Evolutionary conservation across 176 grass and related monocot species (phyloP), one percentile per base, ranked within the genome.

Genomic region (Sorghum bicolor): DNA sequence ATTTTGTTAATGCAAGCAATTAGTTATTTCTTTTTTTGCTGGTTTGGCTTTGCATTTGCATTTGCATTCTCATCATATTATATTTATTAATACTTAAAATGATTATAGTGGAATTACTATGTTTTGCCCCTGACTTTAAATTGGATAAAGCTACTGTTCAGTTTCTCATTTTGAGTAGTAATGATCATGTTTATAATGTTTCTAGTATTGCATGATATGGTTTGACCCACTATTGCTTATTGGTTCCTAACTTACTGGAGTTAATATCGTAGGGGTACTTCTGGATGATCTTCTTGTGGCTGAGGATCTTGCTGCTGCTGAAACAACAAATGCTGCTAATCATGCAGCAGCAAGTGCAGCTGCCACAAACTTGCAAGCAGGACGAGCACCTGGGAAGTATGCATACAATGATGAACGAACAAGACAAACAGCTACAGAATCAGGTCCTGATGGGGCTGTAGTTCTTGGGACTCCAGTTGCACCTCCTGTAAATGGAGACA

Each of bases 231-330:
- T 62, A 14, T 80, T 81, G 20, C 38, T 70, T 83, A 43, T 66
- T 28, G 24, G 7, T 62, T 77, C 9, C 37, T 85, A 75, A 88
- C 34, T 60, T 58, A 6, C 26, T 70, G 13, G 39, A 65, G 40
- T 44, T 93, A 33, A 72, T 85, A 53, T 69, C 85, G 62, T 86
- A 99, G 93, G 97, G 79, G 88, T 99, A 81, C 90, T 99, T 81
- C 89, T 99, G 69, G 97, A 99, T 50, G 97, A 99, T 87, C 91
- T 99, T 85, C 93, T 99, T 82, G 89, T 93, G 65, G 97, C 97
- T 50, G 97, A 99, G 94, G 97, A 96, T 85, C 88, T 99, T 71
- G 97, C 97, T 68, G 91, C 91, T 70, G 91, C 97, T 20, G 93
- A 99, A 92, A 99, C 90, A 55, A 99, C 97, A 82, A 89, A 66